phyloP scores from a whole-genome alignment of 1,284 basidiomycete genomes.

The Cutaneotrichosporon cutaneum region DNA sequence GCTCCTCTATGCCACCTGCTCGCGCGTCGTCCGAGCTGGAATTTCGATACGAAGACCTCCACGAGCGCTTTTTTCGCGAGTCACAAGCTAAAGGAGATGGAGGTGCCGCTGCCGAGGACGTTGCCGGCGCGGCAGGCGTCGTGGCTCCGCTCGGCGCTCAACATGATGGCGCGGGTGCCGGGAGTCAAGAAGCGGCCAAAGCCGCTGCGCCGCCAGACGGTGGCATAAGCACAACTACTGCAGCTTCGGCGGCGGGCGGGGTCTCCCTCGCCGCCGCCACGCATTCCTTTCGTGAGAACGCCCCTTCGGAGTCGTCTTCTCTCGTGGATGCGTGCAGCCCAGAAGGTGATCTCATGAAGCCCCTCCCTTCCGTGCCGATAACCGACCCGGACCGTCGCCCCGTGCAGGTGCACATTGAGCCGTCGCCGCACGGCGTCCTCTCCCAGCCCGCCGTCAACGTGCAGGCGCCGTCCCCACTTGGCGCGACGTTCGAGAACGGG shows the following conservation, averaged over 20 bases:
- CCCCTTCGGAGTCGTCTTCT: constrained; percentile 1
- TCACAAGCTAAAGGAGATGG: constrained; percentile 6
- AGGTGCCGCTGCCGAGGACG: constrained; percentile 2
- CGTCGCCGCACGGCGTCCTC: constrained; percentile 29
- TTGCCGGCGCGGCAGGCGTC: not conserved
- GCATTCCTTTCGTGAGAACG: constrained; percentile 13
- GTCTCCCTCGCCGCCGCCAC: constrained; percentile 10
- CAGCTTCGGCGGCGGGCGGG: constrained; percentile 5
- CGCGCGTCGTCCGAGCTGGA: constrained; percentile 25
- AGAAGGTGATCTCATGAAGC: constrained; percentile 4
- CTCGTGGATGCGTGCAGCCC: constrained; percentile 3
- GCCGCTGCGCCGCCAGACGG: not conserved
- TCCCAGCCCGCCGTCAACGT: not conserved
- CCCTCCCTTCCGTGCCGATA: constrained; percentile 4
- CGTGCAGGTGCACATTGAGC: constrained; percentile 44
- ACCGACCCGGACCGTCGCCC: constrained; percentile 19
- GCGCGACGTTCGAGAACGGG: not conserved
- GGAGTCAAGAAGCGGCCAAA: constrained; percentile 7
- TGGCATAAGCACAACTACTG: constrained; percentile 3
- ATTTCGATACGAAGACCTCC: constrained; percentile 26
- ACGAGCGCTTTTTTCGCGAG: constrained; percentile 23
- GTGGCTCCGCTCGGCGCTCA: constrained; percentile 1
- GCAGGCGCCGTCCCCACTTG: constrained; percentile 11
- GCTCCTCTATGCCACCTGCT: constrained; percentile 21
- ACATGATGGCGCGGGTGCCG: constrained; percentile 1